These are phyloP conservation scores for Pleurotus platypus DNA, from an alignment of 768 basidiomycete species.

Conservation along the genomic window DNA sequence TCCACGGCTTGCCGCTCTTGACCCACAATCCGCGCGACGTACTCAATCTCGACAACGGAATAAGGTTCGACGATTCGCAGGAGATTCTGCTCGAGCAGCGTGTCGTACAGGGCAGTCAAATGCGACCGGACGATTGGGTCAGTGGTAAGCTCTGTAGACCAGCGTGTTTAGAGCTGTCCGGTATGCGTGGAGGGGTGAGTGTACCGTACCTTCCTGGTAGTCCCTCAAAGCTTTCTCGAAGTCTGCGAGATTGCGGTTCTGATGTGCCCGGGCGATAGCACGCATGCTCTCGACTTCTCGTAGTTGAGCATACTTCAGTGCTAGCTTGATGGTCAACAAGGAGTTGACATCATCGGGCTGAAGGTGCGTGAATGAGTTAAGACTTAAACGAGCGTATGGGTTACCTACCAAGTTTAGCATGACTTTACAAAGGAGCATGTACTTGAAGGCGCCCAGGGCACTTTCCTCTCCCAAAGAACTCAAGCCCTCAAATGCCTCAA, in stretches of 20 bases:
- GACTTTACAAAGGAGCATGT: conserved; percentile 97
- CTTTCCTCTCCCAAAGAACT: conserved; percentile 40
- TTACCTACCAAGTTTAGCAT: conserved; percentile 88
- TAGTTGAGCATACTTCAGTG: conserved; percentile 80
- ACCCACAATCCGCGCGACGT: conserved; percentile 84
- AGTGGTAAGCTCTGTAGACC: conserved; percentile 75
- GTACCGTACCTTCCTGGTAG: conserved; percentile 65
- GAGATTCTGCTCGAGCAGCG: conserved; percentile 92
- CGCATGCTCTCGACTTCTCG: conserved; percentile 96
- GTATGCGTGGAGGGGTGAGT: no score
- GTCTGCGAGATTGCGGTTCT: conserved; percentile 82
- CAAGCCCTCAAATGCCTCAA: conserved; percentile 92
- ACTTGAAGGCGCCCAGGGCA: conserved; percentile 87
- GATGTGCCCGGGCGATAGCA: conserved; percentile 90
- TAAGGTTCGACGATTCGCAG: conserved; percentile 96
- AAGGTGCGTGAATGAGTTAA: background rate
- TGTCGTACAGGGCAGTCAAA: conserved; percentile 91
- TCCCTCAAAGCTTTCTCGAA: conserved; percentile 87
- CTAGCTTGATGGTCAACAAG: conserved; percentile 82
- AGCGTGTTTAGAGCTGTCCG: no score
- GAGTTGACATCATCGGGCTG: conserved; percentile 94
- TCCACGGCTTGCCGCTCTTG: conserved; percentile 89
- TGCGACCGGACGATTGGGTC: conserved; percentile 96
- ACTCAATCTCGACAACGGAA: conserved; percentile 84
- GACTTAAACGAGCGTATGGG: background rate